Evolutionary conservation across 768 basidiomycete genomes (phyloP).

Genomic region (Suillus hirtellus): DNA sequence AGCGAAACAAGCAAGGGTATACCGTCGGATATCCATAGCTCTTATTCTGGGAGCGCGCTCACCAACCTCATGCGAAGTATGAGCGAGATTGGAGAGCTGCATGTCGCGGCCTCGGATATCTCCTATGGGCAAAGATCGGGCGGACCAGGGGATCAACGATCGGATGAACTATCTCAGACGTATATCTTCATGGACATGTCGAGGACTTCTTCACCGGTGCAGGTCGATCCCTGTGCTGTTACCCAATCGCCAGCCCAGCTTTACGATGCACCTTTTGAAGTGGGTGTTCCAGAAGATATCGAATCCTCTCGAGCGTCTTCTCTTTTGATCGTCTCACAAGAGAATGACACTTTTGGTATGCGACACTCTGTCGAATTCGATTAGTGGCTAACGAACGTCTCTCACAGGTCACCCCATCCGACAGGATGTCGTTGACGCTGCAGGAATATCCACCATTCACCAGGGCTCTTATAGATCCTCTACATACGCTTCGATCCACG

Average conservation of each 20-base stretch:
- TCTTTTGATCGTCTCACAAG: slow-evolving; percentile 16
- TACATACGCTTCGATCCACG: slow-evolving; percentile 25
- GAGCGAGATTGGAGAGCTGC: slow-evolving; percentile 35
- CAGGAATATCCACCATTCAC: slow-evolving; percentile 15
- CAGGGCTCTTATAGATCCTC: slow-evolving; percentile 20
- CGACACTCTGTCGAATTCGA: not conserved
- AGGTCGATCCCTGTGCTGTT: slow-evolving; percentile 14
- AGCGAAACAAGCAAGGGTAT: slow-evolving; percentile 20
- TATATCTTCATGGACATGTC: slow-evolving; percentile 22
- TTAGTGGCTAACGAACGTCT: slow-evolving; percentile 6
- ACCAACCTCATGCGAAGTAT: slow-evolving; percentile 41
- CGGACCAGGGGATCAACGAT: slow-evolving; percentile 10
- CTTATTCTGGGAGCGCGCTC: slow-evolving; percentile 37
- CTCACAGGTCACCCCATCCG: slow-evolving; percentile 27
- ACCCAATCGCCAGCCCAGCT: slow-evolving; percentile 13
- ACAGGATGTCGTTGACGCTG: slow-evolving; percentile 19
- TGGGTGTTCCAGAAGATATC: slow-evolving; percentile 27
- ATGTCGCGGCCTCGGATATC: slow-evolving; percentile 17
- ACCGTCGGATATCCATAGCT: slow-evolving; percentile 32
- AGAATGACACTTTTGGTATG: slow-evolving; percentile 35
- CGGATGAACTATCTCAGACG: slow-evolving; percentile 16
- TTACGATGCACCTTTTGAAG: slow-evolving; percentile 1
- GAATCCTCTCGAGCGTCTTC: slow-evolving; percentile 27
- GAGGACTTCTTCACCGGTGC: slow-evolving; percentile 16
- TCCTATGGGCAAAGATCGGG: slow-evolving; percentile 17